Conservation (phyloP, 208 protist species). For the Lotmaria passim region DNA sequence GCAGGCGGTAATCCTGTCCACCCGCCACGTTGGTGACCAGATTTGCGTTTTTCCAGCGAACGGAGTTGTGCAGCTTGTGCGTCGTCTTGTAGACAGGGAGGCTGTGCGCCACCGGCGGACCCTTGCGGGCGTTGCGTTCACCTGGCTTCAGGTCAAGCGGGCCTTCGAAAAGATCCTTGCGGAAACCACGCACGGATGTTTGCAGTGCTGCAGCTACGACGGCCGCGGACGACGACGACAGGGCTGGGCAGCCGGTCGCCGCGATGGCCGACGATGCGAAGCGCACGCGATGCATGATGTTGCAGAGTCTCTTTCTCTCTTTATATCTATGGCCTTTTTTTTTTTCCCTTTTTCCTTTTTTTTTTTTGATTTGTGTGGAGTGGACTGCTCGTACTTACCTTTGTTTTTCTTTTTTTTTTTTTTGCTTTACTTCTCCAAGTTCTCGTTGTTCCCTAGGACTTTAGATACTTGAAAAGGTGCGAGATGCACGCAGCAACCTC, state of each 20-base stretch:
- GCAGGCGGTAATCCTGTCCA: constrained; percentile 83
- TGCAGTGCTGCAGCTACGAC: constrained; percentile 5
- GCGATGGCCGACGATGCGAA: background rate
- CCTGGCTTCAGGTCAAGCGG: constrained; percentile 82
- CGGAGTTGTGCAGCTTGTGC: constrained; percentile 83
- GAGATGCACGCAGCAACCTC: no score
- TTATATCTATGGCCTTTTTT: background rate
- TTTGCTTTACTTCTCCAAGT: no score
- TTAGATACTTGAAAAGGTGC: no score
- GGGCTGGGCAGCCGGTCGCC: background rate
- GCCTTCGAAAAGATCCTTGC: constrained; percentile 86
- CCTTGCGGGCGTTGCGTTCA: constrained; percentile 72
- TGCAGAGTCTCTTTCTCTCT: background rate
- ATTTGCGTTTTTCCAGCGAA: constrained; percentile 89
- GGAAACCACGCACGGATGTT: constrained; percentile 50
- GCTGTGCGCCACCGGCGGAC: constrained; percentile 83
- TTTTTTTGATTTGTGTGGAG: background rate
- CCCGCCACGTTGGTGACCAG: constrained; percentile 82
- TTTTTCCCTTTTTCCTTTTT: background rate
- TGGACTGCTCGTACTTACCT: no score
- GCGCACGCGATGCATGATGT: constrained; percentile 17
- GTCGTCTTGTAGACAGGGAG: constrained; percentile 89
- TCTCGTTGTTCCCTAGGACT: no score
- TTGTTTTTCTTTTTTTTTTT: no score
- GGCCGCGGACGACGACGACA: background rate